Percentiles rank a stretch among this genome's conserved stretches.
These are phyloP conservation scores for Aspergillus wentii DNA, from an alignment of 495 filamentous ascomycete species.

Conservation along the genomic window DNA sequence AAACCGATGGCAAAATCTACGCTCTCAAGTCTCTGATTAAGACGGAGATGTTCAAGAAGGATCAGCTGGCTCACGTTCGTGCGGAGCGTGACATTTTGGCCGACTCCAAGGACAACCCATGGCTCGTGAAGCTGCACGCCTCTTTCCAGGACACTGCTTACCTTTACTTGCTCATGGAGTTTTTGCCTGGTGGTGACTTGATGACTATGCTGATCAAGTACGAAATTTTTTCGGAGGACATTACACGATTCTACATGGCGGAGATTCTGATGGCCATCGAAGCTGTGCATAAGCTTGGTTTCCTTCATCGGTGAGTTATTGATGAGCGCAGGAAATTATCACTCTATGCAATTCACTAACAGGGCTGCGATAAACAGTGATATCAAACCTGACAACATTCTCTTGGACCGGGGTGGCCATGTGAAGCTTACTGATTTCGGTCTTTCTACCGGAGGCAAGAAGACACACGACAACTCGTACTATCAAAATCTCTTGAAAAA, in stretches of 20 bases:
- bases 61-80: constrained; percentile 97
- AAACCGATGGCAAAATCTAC: constrained; percentile 94
- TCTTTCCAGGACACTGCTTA: constrained; percentile 96
- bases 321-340: neutral
- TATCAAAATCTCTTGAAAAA: constrained; percentile 93
- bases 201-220: constrained; percentile 99
- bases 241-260: constrained; percentile 98
- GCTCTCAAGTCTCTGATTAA: constrained; percentile 98
- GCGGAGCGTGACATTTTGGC: constrained; percentile 96
- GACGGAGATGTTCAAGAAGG: constrained; percentile 99
- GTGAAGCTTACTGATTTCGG: constrained; percentile 99
- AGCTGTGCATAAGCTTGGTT: constrained; percentile 94
- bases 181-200: constrained; percentile 93
- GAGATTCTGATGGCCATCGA: constrained; percentile 97
- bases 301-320: constrained; percentile 84
- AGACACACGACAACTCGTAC: constrained; percentile 95
- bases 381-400: constrained; percentile 98
- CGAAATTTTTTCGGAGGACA: constrained; percentile 98
- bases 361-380: constrained; percentile 54
- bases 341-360: constrained; percentile 8
- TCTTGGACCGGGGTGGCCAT: constrained; percentile 90
- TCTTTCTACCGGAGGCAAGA: constrained; percentile 95
- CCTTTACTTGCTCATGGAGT: constrained; percentile 99
- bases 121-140: constrained; percentile 96
- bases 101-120: constrained; percentile 92